phyloP scores from a whole-genome alignment of 164 flowering plant genomes.

The Malania oleifera region DNA sequence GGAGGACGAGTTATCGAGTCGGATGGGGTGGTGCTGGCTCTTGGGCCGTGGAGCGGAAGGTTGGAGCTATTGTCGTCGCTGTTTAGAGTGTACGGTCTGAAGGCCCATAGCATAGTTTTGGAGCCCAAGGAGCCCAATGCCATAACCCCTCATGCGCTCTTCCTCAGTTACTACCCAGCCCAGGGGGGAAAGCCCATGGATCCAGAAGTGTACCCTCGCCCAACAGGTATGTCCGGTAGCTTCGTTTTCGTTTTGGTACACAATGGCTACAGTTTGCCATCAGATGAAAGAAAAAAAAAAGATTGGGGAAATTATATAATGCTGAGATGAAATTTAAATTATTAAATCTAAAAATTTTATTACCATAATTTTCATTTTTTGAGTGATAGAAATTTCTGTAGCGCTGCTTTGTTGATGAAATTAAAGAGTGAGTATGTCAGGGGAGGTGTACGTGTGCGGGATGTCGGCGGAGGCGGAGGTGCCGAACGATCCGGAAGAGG shows the following conservation, averaged over 20 bases:
- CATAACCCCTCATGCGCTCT: slow-evolving; percentile 81
- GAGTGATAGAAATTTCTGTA: too few species aligned
- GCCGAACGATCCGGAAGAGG: slow-evolving; percentile 74
- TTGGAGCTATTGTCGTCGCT: slow-evolving; percentile 42
- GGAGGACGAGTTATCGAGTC: slow-evolving; percentile 43
- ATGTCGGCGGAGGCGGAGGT: slow-evolving; percentile 70
- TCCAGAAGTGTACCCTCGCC: slow-evolving; percentile 87
- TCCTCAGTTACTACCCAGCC: slow-evolving; percentile 49
- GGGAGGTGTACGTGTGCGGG: slow-evolving; percentile 90
- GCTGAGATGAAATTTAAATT: too few species aligned
- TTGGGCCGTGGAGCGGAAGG: slow-evolving; percentile 85
- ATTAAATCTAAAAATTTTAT: too few species aligned
- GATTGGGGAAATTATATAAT: too few species aligned
- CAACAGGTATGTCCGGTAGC: slow-evolving; percentile 44
- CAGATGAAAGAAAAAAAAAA: too few species aligned
- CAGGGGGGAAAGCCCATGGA: slow-evolving; percentile 57
- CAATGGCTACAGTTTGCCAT: too few species aligned
- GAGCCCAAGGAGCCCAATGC: slow-evolving; percentile 56
- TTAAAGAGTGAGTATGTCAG: too few species aligned
- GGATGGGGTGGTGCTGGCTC: slow-evolving; percentile 75
- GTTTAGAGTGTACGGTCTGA: slow-evolving; percentile 66
- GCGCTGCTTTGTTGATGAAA: too few species aligned
- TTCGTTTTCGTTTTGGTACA: too few species aligned
- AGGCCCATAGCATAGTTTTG: slow-evolving; percentile 84
- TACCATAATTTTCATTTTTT: neutral